These are phyloP conservation scores for Sideroxylon spinosum DNA, from an alignment of 179 eudicot genomes.

Conservation along the genomic window DNA sequence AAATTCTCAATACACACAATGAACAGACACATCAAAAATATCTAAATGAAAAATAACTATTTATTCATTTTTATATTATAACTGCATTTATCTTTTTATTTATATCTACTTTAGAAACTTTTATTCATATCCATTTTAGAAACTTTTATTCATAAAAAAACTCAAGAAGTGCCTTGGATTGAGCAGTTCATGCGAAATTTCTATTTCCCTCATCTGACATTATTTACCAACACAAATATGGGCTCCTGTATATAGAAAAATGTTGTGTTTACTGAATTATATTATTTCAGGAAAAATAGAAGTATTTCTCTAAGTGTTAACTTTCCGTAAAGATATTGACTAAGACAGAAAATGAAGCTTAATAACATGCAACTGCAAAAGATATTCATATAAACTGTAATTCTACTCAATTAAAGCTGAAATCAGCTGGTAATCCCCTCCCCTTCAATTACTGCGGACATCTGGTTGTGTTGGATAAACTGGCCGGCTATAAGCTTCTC, in stretches of 20 bases:
- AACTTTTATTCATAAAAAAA: not conserved
- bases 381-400: not conserved
- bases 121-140: too few species aligned
- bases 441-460: not conserved
- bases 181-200: not conserved
- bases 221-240: too few species aligned
- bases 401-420: not conserved
- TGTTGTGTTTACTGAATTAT: too few species aligned
- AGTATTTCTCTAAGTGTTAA: too few species aligned
- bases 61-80: too few species aligned
- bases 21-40: too few species aligned
- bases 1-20: too few species aligned
- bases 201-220: not conserved
- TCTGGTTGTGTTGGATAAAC: not conserved
- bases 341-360: not conserved
- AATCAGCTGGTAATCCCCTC: not conserved
- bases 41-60: too few species aligned
- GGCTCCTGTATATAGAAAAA: too few species aligned
- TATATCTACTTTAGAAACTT: too few species aligned
- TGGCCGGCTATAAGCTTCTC: not conserved
- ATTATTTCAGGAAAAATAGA: too few species aligned
- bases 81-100: too few species aligned
- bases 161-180: not conserved
- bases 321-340: constrained; percentile 1
- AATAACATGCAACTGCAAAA: not conserved